Evolutionary conservation across 2,329 filamentous ascomycete species (phyloP), one percentile per base, ranked within the genome.

Genomic region (Sclerotinia sclerotiorum): DNA sequence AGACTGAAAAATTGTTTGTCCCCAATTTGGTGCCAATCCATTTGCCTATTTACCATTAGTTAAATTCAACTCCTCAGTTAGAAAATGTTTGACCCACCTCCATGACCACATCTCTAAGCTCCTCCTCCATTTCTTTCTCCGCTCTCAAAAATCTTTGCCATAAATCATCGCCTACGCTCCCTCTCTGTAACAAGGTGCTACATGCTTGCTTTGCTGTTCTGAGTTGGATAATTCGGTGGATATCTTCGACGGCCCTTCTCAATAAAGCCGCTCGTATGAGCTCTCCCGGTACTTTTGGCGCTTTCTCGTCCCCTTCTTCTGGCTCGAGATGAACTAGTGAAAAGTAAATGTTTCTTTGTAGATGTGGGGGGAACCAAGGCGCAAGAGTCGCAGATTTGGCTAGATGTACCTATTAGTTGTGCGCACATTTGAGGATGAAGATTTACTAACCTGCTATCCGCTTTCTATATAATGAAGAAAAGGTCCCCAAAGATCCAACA

Each of bases 41-140:
- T 98, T 98, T 75, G 96, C 95, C 93, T 97, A 58, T 52, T 29
- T 67, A 27, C 68, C 68, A 68, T 78, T 70, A 78, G 72, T 65
- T 67, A 63, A 52, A 6, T 24, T 58, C 46, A 24, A 32, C 27
- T 52, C 1, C 19, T 29, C 49, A 17, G 13, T n/a, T 27, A n/a
- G n/a, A 19, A 8, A 48, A 54, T 29, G 17, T 29, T 32, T 13
- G 1, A 71, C 84, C 71, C 79, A 96, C 93, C 88, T 98, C 94
- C 75, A 89, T 87, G 46, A 98, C 93, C 32, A 98, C 94, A 80
- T 99, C 95, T 75, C 92, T 88, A 70, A 99, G 84, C 81, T 99
- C 95, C 73, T 93, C 92, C 81, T 99, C 94, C 84, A 98, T 96
- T 81, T 99, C 95, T 82, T 96, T 94, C 85, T 99, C 95, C 0